Percentiles rank a stretch among this genome's conserved stretches.
phyloP scores from a whole-genome alignment of 352 stramenopile species.

The Pythium dissotocum region DNA sequence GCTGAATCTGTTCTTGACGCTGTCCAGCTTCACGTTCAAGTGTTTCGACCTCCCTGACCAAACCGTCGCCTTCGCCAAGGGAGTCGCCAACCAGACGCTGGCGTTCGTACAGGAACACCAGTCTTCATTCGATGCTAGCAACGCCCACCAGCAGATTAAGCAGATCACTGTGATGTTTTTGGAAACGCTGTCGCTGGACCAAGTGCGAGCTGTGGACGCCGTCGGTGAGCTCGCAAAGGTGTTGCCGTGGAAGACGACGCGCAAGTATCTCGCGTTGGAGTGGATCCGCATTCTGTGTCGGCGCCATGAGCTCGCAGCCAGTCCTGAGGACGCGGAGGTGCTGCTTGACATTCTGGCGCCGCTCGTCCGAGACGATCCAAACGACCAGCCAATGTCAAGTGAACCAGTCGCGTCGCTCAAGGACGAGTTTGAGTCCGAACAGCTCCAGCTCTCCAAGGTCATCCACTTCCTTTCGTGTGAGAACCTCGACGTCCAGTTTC shows the following conservation, averaged over 20 bases:
- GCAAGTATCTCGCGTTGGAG: conserved; percentile 52
- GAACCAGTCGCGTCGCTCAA: conserved; percentile 26
- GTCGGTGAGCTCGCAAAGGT: conserved; percentile 41
- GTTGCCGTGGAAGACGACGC: conserved; percentile 54
- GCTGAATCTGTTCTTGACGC: conserved; percentile 50
- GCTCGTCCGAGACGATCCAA: conserved; percentile 85
- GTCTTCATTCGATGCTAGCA: not conserved
- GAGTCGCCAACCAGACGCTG: conserved; percentile 35
- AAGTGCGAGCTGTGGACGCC: conserved; percentile 42
- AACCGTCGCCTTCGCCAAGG: conserved; percentile 30
- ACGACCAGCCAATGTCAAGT: conserved; percentile 30
- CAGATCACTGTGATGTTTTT: conserved; percentile 24
- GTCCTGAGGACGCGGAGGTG: conserved; percentile 45
- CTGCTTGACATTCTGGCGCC: conserved; percentile 85
- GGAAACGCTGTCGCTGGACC: conserved; percentile 32
- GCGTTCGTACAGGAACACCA: conserved; percentile 31
- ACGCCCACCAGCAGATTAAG: conserved; percentile 15
- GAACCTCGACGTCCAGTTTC: conserved; percentile 60
- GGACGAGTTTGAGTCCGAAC: conserved; percentile 83
- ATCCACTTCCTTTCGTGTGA: conserved; percentile 91
- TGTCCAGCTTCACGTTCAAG: conserved; percentile 48
- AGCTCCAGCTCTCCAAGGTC: conserved; percentile 91
- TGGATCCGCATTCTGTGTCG: conserved; percentile 51
- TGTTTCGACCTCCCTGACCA: conserved; percentile 26
- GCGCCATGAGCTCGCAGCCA: conserved; percentile 35